Evolutionary conservation across 2,329 filamentous ascomycete species (phyloP).

Genomic region (Fusarium neocosmosporiellum): DNA sequence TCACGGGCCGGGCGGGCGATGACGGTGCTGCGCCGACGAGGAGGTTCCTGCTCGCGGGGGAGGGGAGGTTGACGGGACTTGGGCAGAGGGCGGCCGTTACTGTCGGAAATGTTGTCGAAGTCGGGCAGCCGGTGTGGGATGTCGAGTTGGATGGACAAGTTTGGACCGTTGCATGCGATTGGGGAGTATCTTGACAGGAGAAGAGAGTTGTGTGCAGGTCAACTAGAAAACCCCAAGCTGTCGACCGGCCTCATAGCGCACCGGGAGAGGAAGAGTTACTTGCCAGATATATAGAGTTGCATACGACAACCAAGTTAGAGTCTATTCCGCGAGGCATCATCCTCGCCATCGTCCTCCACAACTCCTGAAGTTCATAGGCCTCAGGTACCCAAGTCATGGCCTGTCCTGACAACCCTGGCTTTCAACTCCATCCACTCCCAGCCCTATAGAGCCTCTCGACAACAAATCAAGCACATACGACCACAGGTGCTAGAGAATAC

Average conservation of each 20-base stretch:
- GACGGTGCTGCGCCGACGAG: neutral
- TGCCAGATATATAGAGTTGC: neutral
- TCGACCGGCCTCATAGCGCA: neutral
- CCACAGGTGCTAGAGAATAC: conserved; percentile 30
- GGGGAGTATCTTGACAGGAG: conserved; percentile 42
- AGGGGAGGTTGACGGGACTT: conserved; percentile 52
- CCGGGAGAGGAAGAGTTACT: neutral
- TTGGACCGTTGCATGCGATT: conserved; percentile 55
- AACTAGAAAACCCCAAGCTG: neutral
- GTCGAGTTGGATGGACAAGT: conserved; percentile 47
- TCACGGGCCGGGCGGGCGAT: conserved; percentile 27
- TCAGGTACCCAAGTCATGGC: neutral
- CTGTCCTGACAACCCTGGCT: neutral
- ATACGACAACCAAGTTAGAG: neutral
- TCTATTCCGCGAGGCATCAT: neutral
- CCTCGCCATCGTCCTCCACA: neutral
- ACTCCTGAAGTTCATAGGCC: neutral
- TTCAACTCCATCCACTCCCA: neutral
- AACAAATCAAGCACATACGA: conserved; percentile 15
- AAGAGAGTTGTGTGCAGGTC: neutral
- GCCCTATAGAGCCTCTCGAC: neutral
- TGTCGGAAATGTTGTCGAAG: conserved; percentile 46
- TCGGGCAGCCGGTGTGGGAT: conserved; percentile 54
- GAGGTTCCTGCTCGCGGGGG: conserved; percentile 52
- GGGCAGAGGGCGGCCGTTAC: conserved; percentile 43